Base-by-base conservation (phyloP, 2,329 filamentous ascomycete species). In the Gaeumannomyces sp. region DNA sequence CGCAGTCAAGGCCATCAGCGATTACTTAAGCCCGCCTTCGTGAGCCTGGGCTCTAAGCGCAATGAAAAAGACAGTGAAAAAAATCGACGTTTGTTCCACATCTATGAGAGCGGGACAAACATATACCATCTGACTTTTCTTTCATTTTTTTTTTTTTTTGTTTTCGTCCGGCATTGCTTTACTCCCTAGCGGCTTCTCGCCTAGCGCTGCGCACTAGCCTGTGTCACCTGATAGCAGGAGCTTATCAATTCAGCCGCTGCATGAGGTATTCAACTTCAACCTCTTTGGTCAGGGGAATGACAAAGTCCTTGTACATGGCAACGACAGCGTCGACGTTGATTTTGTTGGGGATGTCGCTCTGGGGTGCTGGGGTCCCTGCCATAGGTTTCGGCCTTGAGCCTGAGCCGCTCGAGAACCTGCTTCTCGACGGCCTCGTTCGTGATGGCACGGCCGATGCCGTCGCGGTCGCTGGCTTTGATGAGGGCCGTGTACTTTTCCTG, bases 241-340 rank as follows among this genome's bases (percentile, higher is more conserved):
- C 57, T 10, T 56, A 7, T 25, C 38, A 31, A n/a, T 65, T 33
- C 38, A 99, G 80, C 68, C 95, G 85, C 77, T 98, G 92, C 92
- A 99, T 96, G 70, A 99, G 81, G 76, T 99, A 99, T 72, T 99
- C 95, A 13, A 99, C 93, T 81, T 99, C 95, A 57, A 99, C 94
- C 68, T 93, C 90, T 77, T 99, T 99, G n/a, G 95, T 99, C 75
- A 98, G 78, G 0, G 95, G 95, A 71, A 99, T 99, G 67, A 99
- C 93, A 78, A 91, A 91, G 75, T 97, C 86, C 83, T 87, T 87
- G 79, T 97, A 97, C 89, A 96, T 94, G 68, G 84, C 83, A 63
- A 96, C 92, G 29, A 97, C 92, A 1, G 93, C 93, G 67, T 98
- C 92, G 2, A 91, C 91, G 73, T 98, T 88, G 72, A 99, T 96